Base-by-base conservation (phyloP, 192 early-diverging fungal genomes). In the Phycomyces blakesleeanus region DNA sequence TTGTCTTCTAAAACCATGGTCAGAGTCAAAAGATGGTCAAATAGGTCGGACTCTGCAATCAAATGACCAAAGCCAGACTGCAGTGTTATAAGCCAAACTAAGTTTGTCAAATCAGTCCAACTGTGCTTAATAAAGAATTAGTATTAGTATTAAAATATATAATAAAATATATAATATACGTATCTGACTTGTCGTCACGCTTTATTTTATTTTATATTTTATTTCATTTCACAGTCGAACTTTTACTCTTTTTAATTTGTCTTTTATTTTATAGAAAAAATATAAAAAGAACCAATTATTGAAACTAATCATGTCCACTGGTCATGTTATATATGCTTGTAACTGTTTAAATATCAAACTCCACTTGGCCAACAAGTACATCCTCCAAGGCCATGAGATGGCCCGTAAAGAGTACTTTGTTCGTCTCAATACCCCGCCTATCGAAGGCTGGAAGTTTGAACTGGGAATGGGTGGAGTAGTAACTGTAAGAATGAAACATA, bases 291-390 rank as follows among this genome's bases (percentile, higher is more conserved):
- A n/a, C n/a, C n/a, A n/a, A n/a, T n/a, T n/a, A n/a, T 34, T 34
- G 29, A 34, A 34, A 34, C 2, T 34, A 34, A 34, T 34, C 2
- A 65, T 40, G 37, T 55, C 54, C 41, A 50, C 63, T 24, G 62
- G 62, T n/a, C 63, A 65, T 54, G 29, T 68, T 15, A 38, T 68
- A 18, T 68, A 68, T 51, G 67, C 67, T 25, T 68, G 67, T 49
- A 16, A n/a, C 20, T 68, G 67, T 55, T 39, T 68, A 14, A 68
- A 68, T 47, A 44, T 68, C 11, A 51, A 56, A 27, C 40, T 62
- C 12, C 59, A 68, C 27, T 58, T 68, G 6, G 39, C 67, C 16
- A 27, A 50, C 29, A 68, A 60, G 40, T 61, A 68, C 37, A 39
- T 37, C 20, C 37, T 62, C 15, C 59, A 68, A 50, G 54, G 52